phyloP scores from a whole-genome alignment of 352 stramenopile genomes.

The Phytophthora niederhauseri region DNA sequence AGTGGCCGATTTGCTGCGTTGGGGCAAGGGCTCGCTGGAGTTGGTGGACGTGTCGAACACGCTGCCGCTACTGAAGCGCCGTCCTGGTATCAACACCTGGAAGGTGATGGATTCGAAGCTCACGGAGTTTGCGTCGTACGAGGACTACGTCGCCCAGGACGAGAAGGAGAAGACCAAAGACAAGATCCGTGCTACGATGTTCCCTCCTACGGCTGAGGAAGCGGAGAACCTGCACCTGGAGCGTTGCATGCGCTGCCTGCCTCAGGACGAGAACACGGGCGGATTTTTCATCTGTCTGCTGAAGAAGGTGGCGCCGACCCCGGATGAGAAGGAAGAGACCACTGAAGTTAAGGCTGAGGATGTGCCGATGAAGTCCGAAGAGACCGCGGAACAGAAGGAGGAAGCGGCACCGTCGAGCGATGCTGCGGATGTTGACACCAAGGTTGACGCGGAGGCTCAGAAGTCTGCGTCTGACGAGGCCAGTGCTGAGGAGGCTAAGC shows the following conservation, averaged over 20 bases:
- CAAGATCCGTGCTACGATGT: constrained; percentile 90
- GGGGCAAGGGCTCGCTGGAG: constrained; percentile 89
- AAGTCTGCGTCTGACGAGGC: constrained; percentile 19
- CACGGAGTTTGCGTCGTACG: constrained; percentile 80
- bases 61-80: constrained; percentile 84
- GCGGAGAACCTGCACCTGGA: constrained; percentile 85
- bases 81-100: constrained; percentile 92
- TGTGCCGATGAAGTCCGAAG: constrained; percentile 25
- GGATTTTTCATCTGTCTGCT: constrained; percentile 99
- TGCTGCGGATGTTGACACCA: constrained; percentile 28
- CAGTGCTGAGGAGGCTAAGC: constrained; percentile 31
- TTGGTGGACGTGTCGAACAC: constrained; percentile 90
- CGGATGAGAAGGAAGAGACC: constrained; percentile 35
- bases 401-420: constrained; percentile 16
- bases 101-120: constrained; percentile 92
- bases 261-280: constrained; percentile 96
- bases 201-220: constrained; percentile 87
- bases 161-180: constrained; percentile 74
- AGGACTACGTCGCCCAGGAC: constrained; percentile 61
- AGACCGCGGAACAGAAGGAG: constrained; percentile 14
- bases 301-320: constrained; percentile 87
- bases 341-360: not conserved
- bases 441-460: constrained; percentile 22
- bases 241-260: constrained; percentile 96
- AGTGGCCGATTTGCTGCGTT: constrained; percentile 95